Evolutionary conservation across 2,329 filamentous ascomycete species (phyloP), one percentile per base, ranked within the genome.

Genomic region (Aspergillus luchuensis): DNA sequence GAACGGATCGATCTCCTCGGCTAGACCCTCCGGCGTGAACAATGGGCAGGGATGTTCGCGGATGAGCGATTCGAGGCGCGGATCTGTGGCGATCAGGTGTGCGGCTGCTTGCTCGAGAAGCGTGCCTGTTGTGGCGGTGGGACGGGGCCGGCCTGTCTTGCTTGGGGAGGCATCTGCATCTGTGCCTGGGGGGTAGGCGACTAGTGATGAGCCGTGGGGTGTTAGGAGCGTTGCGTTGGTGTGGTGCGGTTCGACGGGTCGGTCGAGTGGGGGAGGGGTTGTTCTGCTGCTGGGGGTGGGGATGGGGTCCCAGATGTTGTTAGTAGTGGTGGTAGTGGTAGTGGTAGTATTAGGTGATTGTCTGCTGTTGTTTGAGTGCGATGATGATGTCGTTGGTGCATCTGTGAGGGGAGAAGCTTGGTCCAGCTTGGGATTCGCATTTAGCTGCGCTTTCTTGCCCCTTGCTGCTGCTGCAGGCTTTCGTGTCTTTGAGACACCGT

Each of bases 1-100:
- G 71, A 97, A 99, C 0, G 95, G 95, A 76, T 98, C 92, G 62
- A 97, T 86, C 65, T 87, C 83, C 76, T 97, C 92, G 28, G 89
- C 86, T n/a, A 98, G 79, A 0, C 92, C 92, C 64, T 90, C 88
- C 0, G 91, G 85, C 1, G 88, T 90, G 78, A 98, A 98, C 15
- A 95, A 79, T 57, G 82, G 84, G 76, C 94, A 98, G 62, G 85
- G 85, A 71, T 96, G 84, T 59, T 86, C 85, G 59, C 91, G 87
- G 52, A 97, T 86, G 17, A 97, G 76, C 0, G 85, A 81, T 68
- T 86, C 84, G 72, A 97, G 84, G 38, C 88, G 88, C 8, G 87
- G 80, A 68, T 97, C 93, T 5, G 90, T 84, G 15, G 81, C 81
- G 66, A 93, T 83, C 6, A 98, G 81, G 76, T 96, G 89, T 8